A percentile compares a stretch with the other conserved stretches of the same genome.
Evolutionary conservation across 2,329 filamentous ascomycete genomes (phyloP).

Genomic region (Arthrinium phaeospermum): DNA sequence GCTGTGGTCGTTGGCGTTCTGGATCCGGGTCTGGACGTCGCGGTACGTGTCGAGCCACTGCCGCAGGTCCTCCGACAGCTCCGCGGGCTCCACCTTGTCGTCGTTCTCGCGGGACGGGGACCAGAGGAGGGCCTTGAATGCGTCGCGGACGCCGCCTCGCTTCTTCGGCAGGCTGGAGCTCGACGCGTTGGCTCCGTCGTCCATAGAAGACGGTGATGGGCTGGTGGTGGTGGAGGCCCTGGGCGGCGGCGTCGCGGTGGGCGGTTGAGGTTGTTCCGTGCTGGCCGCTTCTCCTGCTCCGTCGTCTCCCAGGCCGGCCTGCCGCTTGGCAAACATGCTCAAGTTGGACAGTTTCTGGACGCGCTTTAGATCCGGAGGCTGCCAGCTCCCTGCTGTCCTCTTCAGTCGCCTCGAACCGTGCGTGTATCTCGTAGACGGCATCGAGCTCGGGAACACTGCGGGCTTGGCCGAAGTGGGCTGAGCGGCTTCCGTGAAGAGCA

Average conservation of each 20-base stretch:
- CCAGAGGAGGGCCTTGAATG: background rate
- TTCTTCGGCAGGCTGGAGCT: background rate
- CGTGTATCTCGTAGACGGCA: slow-evolving; percentile 14
- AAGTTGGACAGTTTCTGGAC: slow-evolving; percentile 17
- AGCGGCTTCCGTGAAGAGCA: background rate
- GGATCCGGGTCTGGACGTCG: slow-evolving; percentile 12
- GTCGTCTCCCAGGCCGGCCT: background rate
- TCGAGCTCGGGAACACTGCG: background rate
- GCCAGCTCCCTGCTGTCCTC: slow-evolving; percentile 12
- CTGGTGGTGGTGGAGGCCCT: background rate
- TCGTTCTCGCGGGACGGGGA: background rate
- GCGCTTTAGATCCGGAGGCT: slow-evolving; percentile 16
- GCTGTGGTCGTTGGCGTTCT: background rate
- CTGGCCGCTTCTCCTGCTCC: background rate
- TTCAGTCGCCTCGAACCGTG: slow-evolving; percentile 21
- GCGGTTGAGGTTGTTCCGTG: background rate
- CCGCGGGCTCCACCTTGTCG: background rate
- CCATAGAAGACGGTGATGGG: background rate
- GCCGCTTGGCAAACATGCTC: slow-evolving; percentile 13
- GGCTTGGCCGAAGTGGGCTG: background rate
- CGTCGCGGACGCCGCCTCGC: background rate
- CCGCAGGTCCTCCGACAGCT: background rate
- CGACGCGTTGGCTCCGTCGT: background rate
- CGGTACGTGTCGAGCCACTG: background rate
- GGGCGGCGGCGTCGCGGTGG: no score